Conservation (phyloP, 345 rosid species). For the Leavenworthia alabamica region DNA sequence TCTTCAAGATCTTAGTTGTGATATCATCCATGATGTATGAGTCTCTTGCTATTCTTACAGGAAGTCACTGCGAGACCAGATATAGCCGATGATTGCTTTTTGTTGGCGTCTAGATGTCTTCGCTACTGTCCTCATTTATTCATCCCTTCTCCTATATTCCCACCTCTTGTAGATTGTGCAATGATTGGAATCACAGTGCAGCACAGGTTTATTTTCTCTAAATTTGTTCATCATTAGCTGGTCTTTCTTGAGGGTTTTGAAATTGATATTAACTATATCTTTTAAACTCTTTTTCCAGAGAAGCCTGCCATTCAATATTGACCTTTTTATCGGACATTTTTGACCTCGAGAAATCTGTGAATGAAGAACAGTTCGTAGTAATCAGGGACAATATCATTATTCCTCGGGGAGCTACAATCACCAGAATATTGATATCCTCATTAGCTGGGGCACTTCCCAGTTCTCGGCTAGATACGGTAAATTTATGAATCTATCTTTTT, state of each 20-base stretch:
- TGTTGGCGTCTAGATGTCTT: conserved; percentile 92
- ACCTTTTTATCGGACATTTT: conserved; percentile 82
- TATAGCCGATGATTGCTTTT: conserved; percentile 91
- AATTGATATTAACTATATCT: background rate
- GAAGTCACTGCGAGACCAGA: conserved; percentile 93
- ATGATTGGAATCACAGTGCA: conserved; percentile 86
- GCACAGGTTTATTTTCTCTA: conserved; percentile 56
- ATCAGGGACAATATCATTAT: conserved; percentile 62
- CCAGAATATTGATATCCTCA: conserved; percentile 80
- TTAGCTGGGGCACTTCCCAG: conserved; percentile 94
- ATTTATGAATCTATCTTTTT: background rate
- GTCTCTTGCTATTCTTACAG: conserved; percentile 40
- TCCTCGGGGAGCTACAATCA: conserved; percentile 76
- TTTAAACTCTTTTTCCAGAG: conserved; percentile 46
- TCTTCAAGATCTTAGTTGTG: background rate
- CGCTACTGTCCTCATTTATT: conserved; percentile 91
- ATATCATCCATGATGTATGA: background rate
- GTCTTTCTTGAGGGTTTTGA: background rate
- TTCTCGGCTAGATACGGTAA: conserved; percentile 87
- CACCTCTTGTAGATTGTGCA: conserved; percentile 71
- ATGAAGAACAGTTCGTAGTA: conserved; percentile 54
- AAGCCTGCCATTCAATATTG: conserved; percentile 90
- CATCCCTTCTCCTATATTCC: conserved; percentile 73
- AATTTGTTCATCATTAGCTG: background rate
- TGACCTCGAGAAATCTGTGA: conserved; percentile 65